Evolutionary conservation across 2,329 filamentous ascomycete species (phyloP).

Genomic region (Fusarium nanum): DNA sequence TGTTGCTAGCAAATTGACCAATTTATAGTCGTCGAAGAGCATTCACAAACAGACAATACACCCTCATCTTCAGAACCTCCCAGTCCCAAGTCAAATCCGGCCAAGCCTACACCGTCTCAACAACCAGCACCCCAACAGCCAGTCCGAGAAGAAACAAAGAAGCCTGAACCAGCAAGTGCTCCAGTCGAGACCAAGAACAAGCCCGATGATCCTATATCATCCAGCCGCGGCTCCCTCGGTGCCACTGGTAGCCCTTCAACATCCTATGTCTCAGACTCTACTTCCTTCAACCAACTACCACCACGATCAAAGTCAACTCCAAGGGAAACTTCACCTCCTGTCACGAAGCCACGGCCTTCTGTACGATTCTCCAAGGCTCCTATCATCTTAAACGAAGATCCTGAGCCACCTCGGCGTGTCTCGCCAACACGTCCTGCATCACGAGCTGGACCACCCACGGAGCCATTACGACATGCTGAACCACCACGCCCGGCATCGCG

Average conservation of each 20-base stretch:
- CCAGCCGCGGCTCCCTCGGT: conserved; percentile 16
- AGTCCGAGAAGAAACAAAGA: conserved; percentile 36
- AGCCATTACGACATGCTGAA: neutral
- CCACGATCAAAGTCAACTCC: conserved; percentile 16
- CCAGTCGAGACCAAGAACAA: conserved; percentile 2
- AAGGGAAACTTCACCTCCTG: conserved; percentile 9
- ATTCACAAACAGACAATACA: conserved; percentile 18
- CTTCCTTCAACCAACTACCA: conserved; percentile 28
- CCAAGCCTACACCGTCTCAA: conserved; percentile 9
- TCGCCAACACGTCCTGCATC: neutral
- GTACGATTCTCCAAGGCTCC: conserved; percentile 51
- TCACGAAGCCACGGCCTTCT: conserved; percentile 41
- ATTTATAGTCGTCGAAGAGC: conserved; percentile 39
- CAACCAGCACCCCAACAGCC: conserved; percentile 30
- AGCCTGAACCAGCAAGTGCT: neutral
- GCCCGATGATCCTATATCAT: neutral
- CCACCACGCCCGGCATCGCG: neutral
- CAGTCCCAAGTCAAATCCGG: conserved; percentile 34
- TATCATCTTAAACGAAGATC: conserved; percentile 42
- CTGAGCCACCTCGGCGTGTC: conserved; percentile 6
- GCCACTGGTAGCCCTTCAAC: conserved; percentile 24
- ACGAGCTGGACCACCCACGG: too few relatives aligned
- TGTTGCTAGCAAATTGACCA: neutral
- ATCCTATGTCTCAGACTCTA: conserved; percentile 40
- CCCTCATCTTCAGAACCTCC: conserved; percentile 38